A percentile compares a stretch with the other conserved stretches of the same genome.
Evolutionary conservation across 176 grass and related monocot genomes (phyloP).

Genomic region (Oryza meyeriana): DNA sequence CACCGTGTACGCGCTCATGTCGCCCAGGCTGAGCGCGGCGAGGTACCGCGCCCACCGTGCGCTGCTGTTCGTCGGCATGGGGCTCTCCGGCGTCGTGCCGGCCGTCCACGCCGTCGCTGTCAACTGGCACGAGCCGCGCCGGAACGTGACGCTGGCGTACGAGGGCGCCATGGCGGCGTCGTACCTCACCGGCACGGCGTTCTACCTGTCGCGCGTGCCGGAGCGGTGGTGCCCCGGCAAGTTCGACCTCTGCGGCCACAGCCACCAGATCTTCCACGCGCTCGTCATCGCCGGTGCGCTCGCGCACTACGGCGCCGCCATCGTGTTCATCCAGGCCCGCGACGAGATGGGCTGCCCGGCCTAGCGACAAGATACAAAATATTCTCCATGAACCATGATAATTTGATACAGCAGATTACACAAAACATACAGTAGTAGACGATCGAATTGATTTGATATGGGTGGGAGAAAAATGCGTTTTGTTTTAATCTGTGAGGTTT

Average conservation of each 20-base stretch:
- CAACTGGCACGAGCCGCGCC: slow-evolving; percentile 72
- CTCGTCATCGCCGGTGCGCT: slow-evolving; percentile 88
- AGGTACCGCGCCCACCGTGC: slow-evolving; percentile 71
- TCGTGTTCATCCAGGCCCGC: slow-evolving; percentile 63
- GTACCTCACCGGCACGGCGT: slow-evolving; percentile 57
- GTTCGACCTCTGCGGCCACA: slow-evolving; percentile 81
- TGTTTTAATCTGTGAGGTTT: neutral
- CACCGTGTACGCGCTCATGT: slow-evolving; percentile 77
- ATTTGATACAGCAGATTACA: neutral
- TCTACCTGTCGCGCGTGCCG: slow-evolving; percentile 72
- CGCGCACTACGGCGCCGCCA: slow-evolving; percentile 75
- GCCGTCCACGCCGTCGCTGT: slow-evolving; percentile 64
- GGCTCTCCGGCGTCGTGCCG: slow-evolving; percentile 72
- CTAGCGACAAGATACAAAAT: neutral
- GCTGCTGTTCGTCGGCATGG: slow-evolving; percentile 84
- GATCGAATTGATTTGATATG: neutral
- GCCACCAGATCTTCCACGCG: slow-evolving; percentile 92
- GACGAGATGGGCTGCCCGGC: slow-evolving; percentile 56
- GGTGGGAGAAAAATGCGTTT: neutral
- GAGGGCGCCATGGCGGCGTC: slow-evolving; percentile 79
- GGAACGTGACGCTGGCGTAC: slow-evolving; percentile 68
- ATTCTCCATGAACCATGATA: neutral
- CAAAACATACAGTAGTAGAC: neutral
- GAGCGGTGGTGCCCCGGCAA: slow-evolving; percentile 77
- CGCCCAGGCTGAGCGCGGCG: slow-evolving; percentile 41